phyloP scores from a whole-genome alignment of 768 basidiomycete species.

The Neoboletus subvelutipes region DNA sequence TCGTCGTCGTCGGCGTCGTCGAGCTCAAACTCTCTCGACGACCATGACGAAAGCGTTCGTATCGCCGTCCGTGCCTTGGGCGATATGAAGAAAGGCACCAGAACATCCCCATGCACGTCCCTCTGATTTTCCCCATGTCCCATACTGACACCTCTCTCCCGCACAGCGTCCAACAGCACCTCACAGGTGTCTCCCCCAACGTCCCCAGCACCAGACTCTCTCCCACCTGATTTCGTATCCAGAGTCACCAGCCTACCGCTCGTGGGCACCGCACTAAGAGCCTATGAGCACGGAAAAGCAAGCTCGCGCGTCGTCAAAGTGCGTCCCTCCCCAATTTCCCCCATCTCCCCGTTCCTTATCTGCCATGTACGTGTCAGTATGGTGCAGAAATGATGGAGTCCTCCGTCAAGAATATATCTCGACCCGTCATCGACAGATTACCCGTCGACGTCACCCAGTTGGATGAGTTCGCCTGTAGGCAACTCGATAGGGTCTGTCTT shows the following conservation, averaged over 20 bases:
- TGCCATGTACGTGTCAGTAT: conserved; percentile 48
- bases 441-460: conserved; percentile 72
- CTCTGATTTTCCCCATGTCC: neutral
- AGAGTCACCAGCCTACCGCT: conserved; percentile 71
- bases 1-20: conserved; percentile 14
- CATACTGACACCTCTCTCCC: neutral
- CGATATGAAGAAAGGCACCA: conserved; percentile 64
- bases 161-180: conserved; percentile 8
- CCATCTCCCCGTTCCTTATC: conserved; percentile 10
- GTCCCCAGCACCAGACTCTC: conserved; percentile 13
- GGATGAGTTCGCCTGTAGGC: conserved; percentile 87
- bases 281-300: conserved; percentile 82
- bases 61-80: conserved; percentile 78
- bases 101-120: conserved; percentile 17
- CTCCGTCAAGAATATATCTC: conserved; percentile 75
- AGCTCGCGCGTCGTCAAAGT: conserved; percentile 86
- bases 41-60: conserved; percentile 72
- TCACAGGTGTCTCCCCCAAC: conserved; percentile 13
- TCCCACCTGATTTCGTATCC: conserved; percentile 40
- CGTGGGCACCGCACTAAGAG: conserved; percentile 67
- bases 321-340: conserved; percentile 11
- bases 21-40: conserved; percentile 35
- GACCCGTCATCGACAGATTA: conserved; percentile 77
- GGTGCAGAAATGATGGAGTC: conserved; percentile 88
- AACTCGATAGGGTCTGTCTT: conserved; percentile 71